Conservation (phyloP, 129 eudicot genomes). For the Arctium lappa region DNA sequence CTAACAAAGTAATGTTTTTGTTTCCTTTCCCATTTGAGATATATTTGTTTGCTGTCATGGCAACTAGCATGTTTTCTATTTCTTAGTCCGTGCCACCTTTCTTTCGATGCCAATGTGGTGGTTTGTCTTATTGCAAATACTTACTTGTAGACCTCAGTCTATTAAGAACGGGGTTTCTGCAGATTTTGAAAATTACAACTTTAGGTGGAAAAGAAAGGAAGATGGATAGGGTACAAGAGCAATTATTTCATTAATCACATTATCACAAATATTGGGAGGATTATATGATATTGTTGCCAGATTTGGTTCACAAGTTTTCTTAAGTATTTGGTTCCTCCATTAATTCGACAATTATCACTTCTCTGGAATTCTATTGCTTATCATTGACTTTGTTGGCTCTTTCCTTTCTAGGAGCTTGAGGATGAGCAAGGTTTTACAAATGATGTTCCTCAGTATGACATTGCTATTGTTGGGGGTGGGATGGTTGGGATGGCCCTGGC, state of each 20-base stretch:
- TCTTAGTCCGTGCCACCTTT: background rate
- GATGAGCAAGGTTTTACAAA: constrained; percentile 19
- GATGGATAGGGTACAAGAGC: background rate
- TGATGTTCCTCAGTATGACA: constrained; percentile 65
- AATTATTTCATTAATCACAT: background rate
- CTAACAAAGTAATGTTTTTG: constrained; percentile 25
- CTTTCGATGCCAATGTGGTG: background rate
- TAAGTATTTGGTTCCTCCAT: background rate
- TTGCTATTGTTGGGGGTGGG: constrained; percentile 99
- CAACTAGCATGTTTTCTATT: background rate
- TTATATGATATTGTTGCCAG: background rate
- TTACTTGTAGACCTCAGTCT: background rate
- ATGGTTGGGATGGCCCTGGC: constrained; percentile 99
- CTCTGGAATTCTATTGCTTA: background rate
- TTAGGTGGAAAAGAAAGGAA: background rate
- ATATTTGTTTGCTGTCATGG: constrained; percentile 6
- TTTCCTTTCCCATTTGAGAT: background rate
- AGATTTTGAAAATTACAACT: background rate
- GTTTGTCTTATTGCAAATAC: background rate
- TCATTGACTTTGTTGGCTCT: background rate
- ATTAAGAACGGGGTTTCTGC: background rate
- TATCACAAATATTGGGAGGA: background rate
- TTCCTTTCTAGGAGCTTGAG: constrained; percentile 27
- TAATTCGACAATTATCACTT: background rate
- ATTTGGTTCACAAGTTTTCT: too few relatives aligned